Conservation (phyloP, 441 rosid species). For the Syzygium syzygioides region DNA sequence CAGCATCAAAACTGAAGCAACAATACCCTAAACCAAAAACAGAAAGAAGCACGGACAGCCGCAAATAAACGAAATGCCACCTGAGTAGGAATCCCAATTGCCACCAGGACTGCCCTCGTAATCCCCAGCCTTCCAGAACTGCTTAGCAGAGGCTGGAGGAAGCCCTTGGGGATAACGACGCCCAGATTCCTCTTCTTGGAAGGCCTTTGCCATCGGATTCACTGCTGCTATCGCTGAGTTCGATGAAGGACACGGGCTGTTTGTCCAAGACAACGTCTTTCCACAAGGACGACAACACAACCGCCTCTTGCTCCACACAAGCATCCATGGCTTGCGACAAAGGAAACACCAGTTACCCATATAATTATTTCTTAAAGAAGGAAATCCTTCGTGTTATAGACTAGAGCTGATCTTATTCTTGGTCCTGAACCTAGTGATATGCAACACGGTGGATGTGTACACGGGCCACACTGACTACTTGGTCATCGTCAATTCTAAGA, state of each 20-base stretch:
- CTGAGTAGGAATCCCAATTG: constrained; percentile 49
- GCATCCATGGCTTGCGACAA: constrained; percentile 10
- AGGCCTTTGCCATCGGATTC: background rate
- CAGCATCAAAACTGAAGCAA: background rate
- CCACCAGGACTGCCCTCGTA: constrained; percentile 49
- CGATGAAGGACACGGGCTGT: constrained; percentile 25
- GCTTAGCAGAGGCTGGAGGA: constrained; percentile 32
- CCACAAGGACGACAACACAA: background rate
- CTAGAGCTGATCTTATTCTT: background rate
- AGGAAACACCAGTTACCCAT: too few relatives aligned
- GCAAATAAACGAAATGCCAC: constrained; percentile 17
- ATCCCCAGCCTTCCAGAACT: constrained; percentile 97
- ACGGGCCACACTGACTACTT: background rate
- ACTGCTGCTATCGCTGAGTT: constrained; percentile 29
- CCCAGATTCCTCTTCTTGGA: background rate
- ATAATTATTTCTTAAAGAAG: background rate
- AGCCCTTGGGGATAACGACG: constrained; percentile 2
- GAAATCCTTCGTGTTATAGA: background rate
- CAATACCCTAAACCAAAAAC: background rate
- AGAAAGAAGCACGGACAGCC: background rate
- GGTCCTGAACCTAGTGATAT: background rate
- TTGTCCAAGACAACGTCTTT: background rate
- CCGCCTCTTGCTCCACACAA: constrained; percentile 31
- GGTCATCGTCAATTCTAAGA: background rate
- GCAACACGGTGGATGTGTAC: background rate